phyloP scores from a whole-genome alignment of 169 alveolate genomes.

The Cryptosporidium muris region DNA sequence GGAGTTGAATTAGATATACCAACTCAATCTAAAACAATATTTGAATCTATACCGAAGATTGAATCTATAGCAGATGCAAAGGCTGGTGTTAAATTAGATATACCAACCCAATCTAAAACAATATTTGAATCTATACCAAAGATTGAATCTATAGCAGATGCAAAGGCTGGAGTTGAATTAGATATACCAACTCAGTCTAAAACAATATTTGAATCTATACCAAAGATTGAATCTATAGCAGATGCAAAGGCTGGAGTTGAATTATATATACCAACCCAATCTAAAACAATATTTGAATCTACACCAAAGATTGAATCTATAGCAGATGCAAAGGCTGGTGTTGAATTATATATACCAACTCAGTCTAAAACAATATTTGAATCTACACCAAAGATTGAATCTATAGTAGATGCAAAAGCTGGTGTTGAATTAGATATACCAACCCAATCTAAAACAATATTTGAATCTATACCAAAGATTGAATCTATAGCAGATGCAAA shows the following conservation, averaged over 20 bases:
- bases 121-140: conserved; percentile 15
- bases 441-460: neutral
- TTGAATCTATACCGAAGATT: no score
- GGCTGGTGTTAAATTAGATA: no score
- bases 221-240: neutral
- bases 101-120: no score
- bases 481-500: neutral
- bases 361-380: conserved; percentile 8
- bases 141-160: conserved; percentile 1
- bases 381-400: conserved; percentile 12
- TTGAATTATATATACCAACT: neutral
- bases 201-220: neutral
- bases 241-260: neutral
- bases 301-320: neutral
- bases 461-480: neutral
- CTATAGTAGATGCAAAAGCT: neutral
- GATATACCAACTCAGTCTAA: neutral
- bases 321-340: neutral
- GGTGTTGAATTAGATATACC: no score
- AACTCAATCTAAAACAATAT: no score
- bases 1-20: no score
- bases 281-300: neutral
- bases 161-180: conserved; percentile 1
- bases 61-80: no score
- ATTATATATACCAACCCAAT: neutral